phyloP scores from a whole-genome alignment of 2,329 filamentous ascomycete genomes.

The Calonectria henricotiae region DNA sequence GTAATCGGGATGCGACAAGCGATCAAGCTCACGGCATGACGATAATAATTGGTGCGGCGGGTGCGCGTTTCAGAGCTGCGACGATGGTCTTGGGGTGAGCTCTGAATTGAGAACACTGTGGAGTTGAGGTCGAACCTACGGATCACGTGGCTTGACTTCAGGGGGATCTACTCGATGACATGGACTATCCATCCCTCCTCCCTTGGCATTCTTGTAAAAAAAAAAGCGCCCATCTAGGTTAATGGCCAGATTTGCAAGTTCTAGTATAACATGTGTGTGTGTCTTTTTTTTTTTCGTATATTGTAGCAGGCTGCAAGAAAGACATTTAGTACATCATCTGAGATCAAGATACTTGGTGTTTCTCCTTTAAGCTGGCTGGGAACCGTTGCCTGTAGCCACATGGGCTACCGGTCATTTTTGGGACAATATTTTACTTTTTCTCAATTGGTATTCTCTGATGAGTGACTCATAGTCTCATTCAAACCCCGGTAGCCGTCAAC shows the following conservation, averaged over 20 bases:
- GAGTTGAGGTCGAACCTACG: conserved; percentile 37
- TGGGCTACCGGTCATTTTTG: background rate
- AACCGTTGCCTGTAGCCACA: background rate
- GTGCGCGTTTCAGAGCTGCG: conserved; percentile 32
- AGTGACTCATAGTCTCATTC: too few relatives aligned
- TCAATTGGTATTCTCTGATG: background rate
- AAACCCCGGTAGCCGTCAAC: too few relatives aligned
- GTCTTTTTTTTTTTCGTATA: background rate
- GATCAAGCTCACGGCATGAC: conserved; percentile 45
- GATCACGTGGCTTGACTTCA: conserved; percentile 48
- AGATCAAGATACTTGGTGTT: background rate
- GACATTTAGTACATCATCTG: background rate
- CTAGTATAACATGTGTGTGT: background rate
- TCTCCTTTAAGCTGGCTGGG: background rate
- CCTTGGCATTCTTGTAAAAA: background rate
- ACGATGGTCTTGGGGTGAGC: conserved; percentile 22
- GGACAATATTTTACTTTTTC: background rate
- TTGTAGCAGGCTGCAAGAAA: background rate
- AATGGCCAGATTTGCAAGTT: background rate
- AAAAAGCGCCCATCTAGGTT: background rate
- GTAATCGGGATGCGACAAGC: conserved; percentile 35
- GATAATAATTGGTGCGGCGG: conserved; percentile 20
- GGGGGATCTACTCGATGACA: conserved; percentile 25
- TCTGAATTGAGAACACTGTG: conserved; percentile 37
- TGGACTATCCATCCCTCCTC: background rate